Percentiles rank a stretch among this genome's conserved stretches.
phyloP scores from a whole-genome alignment of 2,329 filamentous ascomycete species.

The Alternaria infectoria region DNA sequence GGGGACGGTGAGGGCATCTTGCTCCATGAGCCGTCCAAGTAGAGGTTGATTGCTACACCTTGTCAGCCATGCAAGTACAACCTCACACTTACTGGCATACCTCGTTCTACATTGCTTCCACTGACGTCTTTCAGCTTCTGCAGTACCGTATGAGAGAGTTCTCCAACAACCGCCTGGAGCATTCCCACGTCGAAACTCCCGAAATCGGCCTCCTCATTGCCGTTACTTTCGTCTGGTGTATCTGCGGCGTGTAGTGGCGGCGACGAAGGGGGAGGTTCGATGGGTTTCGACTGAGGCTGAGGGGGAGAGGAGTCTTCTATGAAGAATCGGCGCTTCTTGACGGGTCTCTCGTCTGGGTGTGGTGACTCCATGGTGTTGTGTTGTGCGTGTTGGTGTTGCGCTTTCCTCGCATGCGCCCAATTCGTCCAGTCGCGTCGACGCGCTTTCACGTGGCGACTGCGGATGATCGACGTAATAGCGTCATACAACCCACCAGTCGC shows the following conservation, averaged over 20 bases:
- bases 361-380: slow-evolving; percentile 43
- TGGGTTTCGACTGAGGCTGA: slow-evolving; percentile 18
- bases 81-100: slow-evolving; percentile 24
- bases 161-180: slow-evolving; percentile 65
- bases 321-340: slow-evolving; percentile 70
- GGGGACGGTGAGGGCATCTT: slow-evolving; percentile 27
- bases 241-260: slow-evolving; percentile 29
- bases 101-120: slow-evolving; percentile 61
- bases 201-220: slow-evolving; percentile 11
- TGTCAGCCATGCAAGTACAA: slow-evolving; percentile 15
- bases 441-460: slow-evolving; percentile 39
- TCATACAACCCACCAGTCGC: slow-evolving; percentile 28
- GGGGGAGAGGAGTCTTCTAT: slow-evolving; percentile 55
- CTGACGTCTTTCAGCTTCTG: slow-evolving; percentile 57
- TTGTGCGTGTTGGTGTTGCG: slow-evolving; percentile 3
- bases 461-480: slow-evolving; percentile 34
- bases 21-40: slow-evolving; percentile 69
- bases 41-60: slow-evolving; percentile 64
- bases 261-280: slow-evolving; percentile 39
- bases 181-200: slow-evolving; percentile 61
- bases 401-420: slow-evolving; percentile 3
- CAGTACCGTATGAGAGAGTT: slow-evolving; percentile 55
- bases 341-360: slow-evolving; percentile 60
- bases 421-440: slow-evolving; percentile 36
- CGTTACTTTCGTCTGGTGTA: slow-evolving; percentile 8